Percentiles rank a stretch among this genome's conserved stretches.
Evolutionary conservation across 768 basidiomycete species (phyloP).

Genomic region (Leccinum imitatum): DNA sequence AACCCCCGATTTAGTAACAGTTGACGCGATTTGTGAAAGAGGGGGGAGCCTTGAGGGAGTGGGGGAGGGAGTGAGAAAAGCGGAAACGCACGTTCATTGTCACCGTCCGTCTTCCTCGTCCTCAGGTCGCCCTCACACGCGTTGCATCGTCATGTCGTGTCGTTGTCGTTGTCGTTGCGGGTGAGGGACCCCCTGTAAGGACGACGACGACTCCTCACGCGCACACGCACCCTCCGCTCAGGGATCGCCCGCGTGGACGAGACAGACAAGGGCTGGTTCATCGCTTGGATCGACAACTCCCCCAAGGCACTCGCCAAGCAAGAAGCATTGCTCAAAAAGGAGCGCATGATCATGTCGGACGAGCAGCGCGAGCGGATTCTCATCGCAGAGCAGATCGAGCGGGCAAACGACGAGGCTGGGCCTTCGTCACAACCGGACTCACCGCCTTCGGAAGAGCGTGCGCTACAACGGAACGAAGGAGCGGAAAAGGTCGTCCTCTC

Average conservation of each 20-base stretch:
- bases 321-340: conserved; percentile 89
- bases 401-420: conserved; percentile 57
- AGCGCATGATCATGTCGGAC: conserved; percentile 86
- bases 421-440: conserved; percentile 32
- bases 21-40: too few relatives aligned
- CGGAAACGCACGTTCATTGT: too few relatives aligned
- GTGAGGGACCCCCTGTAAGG: too few relatives aligned
- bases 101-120: too few relatives aligned
- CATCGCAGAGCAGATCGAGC: conserved; percentile 91
- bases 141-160: too few relatives aligned
- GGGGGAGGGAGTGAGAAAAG: too few relatives aligned
- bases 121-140: too few relatives aligned
- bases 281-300: conserved; percentile 96
- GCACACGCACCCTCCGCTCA: conserved; percentile 35
- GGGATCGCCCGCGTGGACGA: conserved; percentile 94
- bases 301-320: conserved; percentile 90
- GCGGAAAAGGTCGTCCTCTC: conserved; percentile 76
- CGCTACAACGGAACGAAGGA: conserved; percentile 70
- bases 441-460: conserved; percentile 48
- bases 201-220: too few relatives aligned
- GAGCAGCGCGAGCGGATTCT: conserved; percentile 91
- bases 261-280: conserved; percentile 98
- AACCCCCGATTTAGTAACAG: too few relatives aligned
- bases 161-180: too few relatives aligned
- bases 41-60: too few relatives aligned